Base-by-base conservation (phyloP, 805 yeast species). In the Wickerhamia fluorescens region DNA sequence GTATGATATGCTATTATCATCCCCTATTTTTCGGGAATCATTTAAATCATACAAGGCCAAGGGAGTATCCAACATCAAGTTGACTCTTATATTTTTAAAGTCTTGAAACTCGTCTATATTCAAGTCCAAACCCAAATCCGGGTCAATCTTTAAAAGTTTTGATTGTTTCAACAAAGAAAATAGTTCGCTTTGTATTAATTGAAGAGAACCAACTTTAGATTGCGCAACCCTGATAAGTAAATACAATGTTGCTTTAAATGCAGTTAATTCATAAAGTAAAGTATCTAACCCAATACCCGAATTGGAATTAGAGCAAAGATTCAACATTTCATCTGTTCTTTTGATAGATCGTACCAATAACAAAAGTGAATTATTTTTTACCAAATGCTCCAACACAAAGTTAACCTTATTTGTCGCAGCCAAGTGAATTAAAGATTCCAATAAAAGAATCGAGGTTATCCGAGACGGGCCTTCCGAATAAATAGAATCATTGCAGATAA, bases 381-480 rank as follows among this genome's bases (percentile, higher is more conserved):
- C 68, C 37, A 89, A 57, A 1, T 68, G 56, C 14, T 77, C 78
- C 28, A 81, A 51, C 4, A 85, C 67, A 40, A 76, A 71, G 37
- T 72, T 69, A 11, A 36, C 36, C 23, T 71, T 63, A 13, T 65
- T 63, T n/a, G 56, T 44, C 18, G 68, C 65, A 2, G 79, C 70
- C 21, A 76, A 50, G 33, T 74, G 76, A 16, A 76, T 66, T 28
- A 78, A 53, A 1, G 80, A 66, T 42, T 86, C 94, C 37, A 92
- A 52, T 9, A 88, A 58, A n/a, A 86, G 49, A 9, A 88, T 61
- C 2, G 95, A 78, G 0, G 89, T 76, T 7, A 87, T 69, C 40
- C 92, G 70, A 6, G 80, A 70, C 1, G 80, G 61, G 2, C 89
- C 92, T 41, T 82, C 92, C 3, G 88, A 86, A 30, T 75, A 66